Evolutionary conservation across 495 filamentous ascomycete species (phyloP), one percentile per base, ranked within the genome.

Genomic region (Annulohypoxylon stygium): DNA sequence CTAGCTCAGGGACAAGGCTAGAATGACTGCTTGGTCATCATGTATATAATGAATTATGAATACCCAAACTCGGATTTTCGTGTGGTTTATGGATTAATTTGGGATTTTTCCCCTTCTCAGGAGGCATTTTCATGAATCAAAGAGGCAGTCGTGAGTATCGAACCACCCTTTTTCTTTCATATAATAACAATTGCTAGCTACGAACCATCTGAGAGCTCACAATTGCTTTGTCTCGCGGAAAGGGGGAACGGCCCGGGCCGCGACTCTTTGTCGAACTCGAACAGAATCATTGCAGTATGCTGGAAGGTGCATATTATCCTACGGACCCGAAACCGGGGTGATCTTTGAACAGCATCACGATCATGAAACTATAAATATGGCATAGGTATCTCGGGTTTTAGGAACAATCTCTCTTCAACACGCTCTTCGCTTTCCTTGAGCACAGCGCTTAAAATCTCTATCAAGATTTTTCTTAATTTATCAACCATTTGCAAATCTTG

Each of bases 41-140:
- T 20, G 43, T 20, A 47, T 47, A 47, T 47, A 47, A 47, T 47
- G 43, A 47, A 47, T 47, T 47, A 47, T 47, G 43, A 41, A 47
- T 47, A 47, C 16, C 43, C n/a, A 16, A n/a, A 20, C 43, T 47
- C 43, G 43, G n/a, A 47, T 6, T 47, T 20, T 18, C 43, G 43
- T 20, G 2, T 47, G n/a, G 16, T 18, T 9, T 20, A 7, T 12
- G 5, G 43, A 12, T 20, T 4, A 20, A 20, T n/a, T 20, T 20
- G n/a, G 12, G n/a, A 47, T 8, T 4, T 7, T 0, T 12, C 12
- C 41, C 41, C 10, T 45, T 16, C 6, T 47, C 12, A 45, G 14
- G 8, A n/a, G 48, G 25, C 9, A 20, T 51, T 4, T 12, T 33
- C n/a, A 0, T 4, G 12, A 10, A 33, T 33, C 14, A n/a, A 54